A percentile compares a stretch with the other conserved stretches of the same genome.
Evolutionary conservation across 805 yeast species (phyloP).

Genomic region (Scheffersomyces ergatensis): DNA sequence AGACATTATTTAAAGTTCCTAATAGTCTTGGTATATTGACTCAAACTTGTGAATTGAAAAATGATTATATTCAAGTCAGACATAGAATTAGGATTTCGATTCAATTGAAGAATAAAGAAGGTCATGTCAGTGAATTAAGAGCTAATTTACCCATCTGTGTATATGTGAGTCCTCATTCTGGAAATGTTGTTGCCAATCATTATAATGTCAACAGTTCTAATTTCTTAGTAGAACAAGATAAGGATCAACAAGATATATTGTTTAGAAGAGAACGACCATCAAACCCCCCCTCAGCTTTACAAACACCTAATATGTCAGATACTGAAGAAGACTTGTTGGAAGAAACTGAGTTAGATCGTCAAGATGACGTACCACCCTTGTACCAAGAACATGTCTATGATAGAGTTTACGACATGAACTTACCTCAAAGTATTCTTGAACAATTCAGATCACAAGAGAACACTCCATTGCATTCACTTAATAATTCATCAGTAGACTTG

Average conservation of each 20-base stretch:
- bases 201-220: conserved; percentile 25
- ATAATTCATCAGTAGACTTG: conserved; percentile 5
- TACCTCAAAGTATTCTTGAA: conserved; percentile 34
- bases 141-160: conserved; percentile 49
- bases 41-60: conserved; percentile 41
- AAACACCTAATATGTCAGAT: conserved; percentile 9
- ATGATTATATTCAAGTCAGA: conserved; percentile 40
- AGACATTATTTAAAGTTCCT: conserved; percentile 41
- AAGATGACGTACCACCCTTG: conserved; percentile 41
- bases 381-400: conserved; percentile 40
- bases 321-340: conserved; percentile 12
- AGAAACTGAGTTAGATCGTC: conserved; percentile 18
- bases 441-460: conserved; percentile 18
- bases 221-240: conserved; percentile 17
- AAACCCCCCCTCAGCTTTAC: background rate
- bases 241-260: conserved; percentile 22
- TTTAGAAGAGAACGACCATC: conserved; percentile 22
- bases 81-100: conserved; percentile 46
- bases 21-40: conserved; percentile 35
- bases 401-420: conserved; percentile 31
- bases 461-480: conserved; percentile 8
- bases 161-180: conserved; percentile 39
- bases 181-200: conserved; percentile 33
- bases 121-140: conserved; percentile 50
- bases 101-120: conserved; percentile 45